A percentile compares a stretch with the other conserved stretches of the same genome.
These are phyloP conservation scores for Agapanthus africanus DNA, from an alignment of 106 monocot species.

Conservation along the genomic window DNA sequence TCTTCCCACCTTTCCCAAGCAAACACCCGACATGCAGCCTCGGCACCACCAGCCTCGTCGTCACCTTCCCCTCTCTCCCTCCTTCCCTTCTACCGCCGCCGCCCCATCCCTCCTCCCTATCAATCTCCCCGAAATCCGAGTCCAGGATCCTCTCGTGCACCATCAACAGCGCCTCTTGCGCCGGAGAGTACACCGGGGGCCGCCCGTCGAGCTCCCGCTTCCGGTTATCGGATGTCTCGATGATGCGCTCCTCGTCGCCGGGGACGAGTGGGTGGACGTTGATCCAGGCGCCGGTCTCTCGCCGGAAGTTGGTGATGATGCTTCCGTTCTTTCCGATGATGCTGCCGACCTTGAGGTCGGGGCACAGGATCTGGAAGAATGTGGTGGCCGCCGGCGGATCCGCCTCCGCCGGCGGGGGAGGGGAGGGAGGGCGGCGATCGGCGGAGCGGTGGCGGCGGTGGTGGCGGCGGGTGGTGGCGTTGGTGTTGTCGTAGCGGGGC, in stretches of 20 bases:
- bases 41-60: conserved; percentile 80
- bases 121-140: conserved; percentile 29
- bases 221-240: conserved; percentile 71
- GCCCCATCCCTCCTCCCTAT: conserved; percentile 17
- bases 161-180: conserved; percentile 73
- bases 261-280: conserved; percentile 48
- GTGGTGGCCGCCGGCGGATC: conserved; percentile 31
- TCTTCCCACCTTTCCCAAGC: conserved; percentile 92
- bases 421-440: conserved; percentile 23
- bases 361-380: conserved; percentile 78
- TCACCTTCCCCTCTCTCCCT: conserved; percentile 36
- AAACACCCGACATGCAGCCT: conserved; percentile 83
- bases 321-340: conserved; percentile 56
- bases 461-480: conserved; percentile 5
- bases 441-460: conserved; percentile 24
- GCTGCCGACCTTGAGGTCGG: conserved; percentile 37
- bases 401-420: conserved; percentile 7
- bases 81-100: conserved; percentile 21
- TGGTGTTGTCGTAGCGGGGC: neutral
- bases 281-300: conserved; percentile 74
- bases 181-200: conserved; percentile 80
- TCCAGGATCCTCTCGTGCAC: conserved; percentile 78
- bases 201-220: conserved; percentile 77
- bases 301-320: conserved; percentile 42
- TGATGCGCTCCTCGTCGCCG: conserved; percentile 78